Evolutionary conservation across 2,329 filamentous ascomycete genomes (phyloP), one percentile per base, ranked within the genome.

Genomic region (Elsinoe necatrix): DNA sequence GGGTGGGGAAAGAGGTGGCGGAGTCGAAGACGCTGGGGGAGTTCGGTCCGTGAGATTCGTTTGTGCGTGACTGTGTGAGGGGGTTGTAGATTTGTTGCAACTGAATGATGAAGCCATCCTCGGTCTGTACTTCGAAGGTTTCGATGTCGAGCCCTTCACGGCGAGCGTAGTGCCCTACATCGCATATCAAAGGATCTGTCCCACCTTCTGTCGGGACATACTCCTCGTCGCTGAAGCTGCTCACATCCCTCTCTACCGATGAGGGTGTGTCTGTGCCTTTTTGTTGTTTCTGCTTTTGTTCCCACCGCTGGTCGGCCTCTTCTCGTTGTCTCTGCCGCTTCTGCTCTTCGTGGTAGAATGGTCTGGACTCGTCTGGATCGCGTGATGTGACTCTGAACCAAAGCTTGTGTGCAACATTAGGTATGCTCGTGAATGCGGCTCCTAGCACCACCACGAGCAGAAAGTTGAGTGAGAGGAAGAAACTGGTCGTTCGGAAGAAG

Each of bases 71-170:
- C 0, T 73, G 85, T 59, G 92, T 86, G 50, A 78, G 80, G 0
- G 92, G 92, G 61, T 95, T 86, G 68, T 88, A 95, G 23, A 96
- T 78, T 68, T 96, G 92, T 85, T 88, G 95, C 1, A 96, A 76
- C 20, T 87, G 83, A 60, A 96, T 86, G 45, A 96, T 82, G 67
- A 95, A 96, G 0, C 91, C 91, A 65, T 97, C 92, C 68, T 96
- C 91, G 0, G 92, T 96, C 69, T 95, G 86, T 0, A 96, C 90
- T 51, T 87, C 78, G 64, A 89, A 88, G 8, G 80, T 80, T 66
- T 96, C 91, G 21, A 89, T 81, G 60, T 96, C 89, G 0, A 97
- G 78, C 0, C 92, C 92, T 12, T 95, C 89, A 11, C 91, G 79
- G 18, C 88, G 80, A 1, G 92, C 91, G 67, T 97, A 96, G 67